phyloP scores from a whole-genome alignment of 164 flowering plant species.

The Magnolia changhungtana region DNA sequence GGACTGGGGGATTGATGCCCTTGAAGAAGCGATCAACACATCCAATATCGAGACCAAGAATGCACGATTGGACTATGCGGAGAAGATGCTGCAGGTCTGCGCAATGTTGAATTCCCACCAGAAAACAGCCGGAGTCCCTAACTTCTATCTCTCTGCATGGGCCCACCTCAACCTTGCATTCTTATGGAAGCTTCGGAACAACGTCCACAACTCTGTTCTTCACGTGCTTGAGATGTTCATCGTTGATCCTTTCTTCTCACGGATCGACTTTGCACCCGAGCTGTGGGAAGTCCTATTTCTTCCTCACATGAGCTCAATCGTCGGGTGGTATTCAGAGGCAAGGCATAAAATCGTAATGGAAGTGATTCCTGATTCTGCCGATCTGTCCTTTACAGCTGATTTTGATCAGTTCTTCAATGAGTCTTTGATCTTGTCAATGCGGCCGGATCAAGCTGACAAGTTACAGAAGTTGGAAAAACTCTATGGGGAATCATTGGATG shows the following conservation, averaged over 20 bases:
- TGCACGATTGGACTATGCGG: conserved; percentile 65
- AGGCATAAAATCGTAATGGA: conserved; percentile 73
- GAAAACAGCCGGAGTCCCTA: conserved; percentile 75
- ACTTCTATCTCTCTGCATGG: conserved; percentile 80
- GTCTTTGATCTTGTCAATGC: conserved; percentile 59
- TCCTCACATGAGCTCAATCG: conserved; percentile 74
- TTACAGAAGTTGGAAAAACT: conserved; percentile 53
- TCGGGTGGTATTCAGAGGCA: conserved; percentile 73
- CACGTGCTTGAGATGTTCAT: conserved; percentile 73
- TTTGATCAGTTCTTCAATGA: conserved; percentile 67
- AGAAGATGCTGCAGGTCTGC: conserved; percentile 81
- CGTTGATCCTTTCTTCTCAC: conserved; percentile 64
- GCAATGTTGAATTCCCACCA: conserved; percentile 61
- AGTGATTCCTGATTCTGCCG: conserved; percentile 67
- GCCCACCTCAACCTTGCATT: conserved; percentile 73
- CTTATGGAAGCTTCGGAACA: conserved; percentile 52
- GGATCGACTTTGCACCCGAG: conserved; percentile 79
- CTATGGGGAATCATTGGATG: conserved; percentile 64
- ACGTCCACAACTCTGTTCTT: conserved; percentile 45
- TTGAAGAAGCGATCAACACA: conserved; percentile 74
- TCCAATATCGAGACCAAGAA: conserved; percentile 64
- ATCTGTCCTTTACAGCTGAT: conserved; percentile 69
- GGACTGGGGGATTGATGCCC: conserved; percentile 88
- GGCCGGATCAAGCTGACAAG: conserved; percentile 77
- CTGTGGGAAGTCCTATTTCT: conserved; percentile 67